Evolutionary conservation across 2,329 filamentous ascomycete genomes (phyloP).

Genomic region (Helotiales sp.): DNA sequence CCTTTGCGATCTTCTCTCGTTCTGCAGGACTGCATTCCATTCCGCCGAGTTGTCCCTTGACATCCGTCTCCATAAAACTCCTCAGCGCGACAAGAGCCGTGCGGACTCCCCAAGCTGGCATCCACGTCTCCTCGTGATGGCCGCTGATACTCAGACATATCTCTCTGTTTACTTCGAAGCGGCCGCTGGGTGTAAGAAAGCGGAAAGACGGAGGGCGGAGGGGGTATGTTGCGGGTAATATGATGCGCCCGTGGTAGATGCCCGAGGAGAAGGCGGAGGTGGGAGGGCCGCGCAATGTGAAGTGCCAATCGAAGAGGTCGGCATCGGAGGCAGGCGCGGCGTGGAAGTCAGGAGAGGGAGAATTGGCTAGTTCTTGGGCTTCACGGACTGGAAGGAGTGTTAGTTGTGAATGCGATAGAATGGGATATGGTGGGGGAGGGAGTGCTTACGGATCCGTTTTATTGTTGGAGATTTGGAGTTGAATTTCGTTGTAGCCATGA

Average conservation of each 20-base stretch:
- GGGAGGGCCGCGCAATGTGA: conserved; percentile 91
- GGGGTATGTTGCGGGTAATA: conserved; percentile 87
- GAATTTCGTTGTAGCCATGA: conserved; percentile 46
- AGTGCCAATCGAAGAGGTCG: conserved; percentile 98
- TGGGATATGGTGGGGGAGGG: conserved; percentile 19
- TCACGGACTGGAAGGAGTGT: conserved; percentile 70
- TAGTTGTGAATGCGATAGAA: conserved; percentile 6
- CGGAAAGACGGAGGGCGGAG: conserved; percentile 93
- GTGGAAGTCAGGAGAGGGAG: conserved; percentile 83
- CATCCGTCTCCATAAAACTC: conserved; percentile 91
- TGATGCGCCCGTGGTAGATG: conserved; percentile 94
- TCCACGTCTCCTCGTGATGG: conserved; percentile 98
- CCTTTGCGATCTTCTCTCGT: conserved; percentile 69
- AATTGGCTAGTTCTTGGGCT: conserved; percentile 80
- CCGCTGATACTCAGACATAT: conserved; percentile 94
- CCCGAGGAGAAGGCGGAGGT: conserved; percentile 65
- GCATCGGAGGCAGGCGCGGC: conserved; percentile 79
- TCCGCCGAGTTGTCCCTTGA: conserved; percentile 86
- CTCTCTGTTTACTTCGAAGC: conserved; percentile 95
- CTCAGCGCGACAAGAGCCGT: conserved; percentile 82
- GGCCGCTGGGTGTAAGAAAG: conserved; percentile 87
- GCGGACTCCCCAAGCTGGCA: conserved; percentile 95
- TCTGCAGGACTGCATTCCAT: conserved; percentile 75
- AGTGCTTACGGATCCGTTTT: conserved; percentile 73
- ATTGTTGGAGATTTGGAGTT: conserved; percentile 84